Base-by-base conservation (phyloP, 2,329 filamentous ascomycete genomes). In the Colletotrichum lini region DNA sequence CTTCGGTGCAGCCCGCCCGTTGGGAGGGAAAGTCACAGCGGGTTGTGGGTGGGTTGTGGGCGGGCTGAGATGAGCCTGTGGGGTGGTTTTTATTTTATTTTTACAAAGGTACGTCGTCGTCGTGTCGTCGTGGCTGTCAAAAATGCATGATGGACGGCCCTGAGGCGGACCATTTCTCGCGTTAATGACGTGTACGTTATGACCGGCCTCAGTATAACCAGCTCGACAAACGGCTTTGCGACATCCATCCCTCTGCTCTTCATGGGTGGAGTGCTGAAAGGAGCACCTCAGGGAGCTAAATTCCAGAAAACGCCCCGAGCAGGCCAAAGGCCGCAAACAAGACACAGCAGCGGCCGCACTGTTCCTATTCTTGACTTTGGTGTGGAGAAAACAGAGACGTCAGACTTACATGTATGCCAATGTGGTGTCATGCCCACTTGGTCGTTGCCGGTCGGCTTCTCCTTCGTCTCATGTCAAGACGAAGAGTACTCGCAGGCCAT, bases 101-200 rank as follows among this genome's bases (percentile, higher is more conserved):
- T 30, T 30, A 30, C 30, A 30, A 30, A 8, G 30, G 30, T 30
- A 7, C 8, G 2, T 30, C 30, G 30, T 30, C 30, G 30, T 8
- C 30, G 30, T 30, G 30, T 30, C 30, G 30, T n/a, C 30, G 35
- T 26, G 26, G 35, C 35, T 44, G 45, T 59, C 54, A 57, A 18
- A 5, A 12, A 49, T 50, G 54, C 44, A 65, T 60, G 30, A 65
- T 30, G 35, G 21, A 42, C 4, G 35, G 9, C 45, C 26, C 26
- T 9, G n/a, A 26, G 21, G 8, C 38, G 40, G 30, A 38, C 38
- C 21, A 40, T 35, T 58, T 58, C 64, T 52, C 68, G 53, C 26
- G 65, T 68, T 53, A 68, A 68, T 64, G 65, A 40, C 47, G 53
- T 21, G 65, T 3, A 8, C 52, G 45, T 38, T 52, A 63, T 42